Evolutionary conservation across 805 yeast genomes (phyloP), one percentile per base, ranked within the genome.

Genomic region (Metschnikowia cubensis): DNA sequence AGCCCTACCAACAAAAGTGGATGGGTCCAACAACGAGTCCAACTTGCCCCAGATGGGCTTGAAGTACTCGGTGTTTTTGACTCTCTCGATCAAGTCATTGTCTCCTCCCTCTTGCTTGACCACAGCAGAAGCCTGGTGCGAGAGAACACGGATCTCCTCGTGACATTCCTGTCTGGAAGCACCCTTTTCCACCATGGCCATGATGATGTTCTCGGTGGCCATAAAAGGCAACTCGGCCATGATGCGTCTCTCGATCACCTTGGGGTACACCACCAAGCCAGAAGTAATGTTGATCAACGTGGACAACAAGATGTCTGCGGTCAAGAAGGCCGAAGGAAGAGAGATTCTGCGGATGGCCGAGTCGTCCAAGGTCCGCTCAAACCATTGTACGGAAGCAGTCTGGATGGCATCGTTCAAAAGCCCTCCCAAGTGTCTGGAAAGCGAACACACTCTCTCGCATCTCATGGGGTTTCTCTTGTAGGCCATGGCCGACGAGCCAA

Each of bases 381-480:
- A 94, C 99, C 99, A 94, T 76, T 94, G 99, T 46, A 94, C 98
- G 34, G 96, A 86, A 6, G 98, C 95, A 45, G 99, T 94, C 73
- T 89, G 94, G 61, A 92, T 87, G 48, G 97, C 95, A 71, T 94
- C 98, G 65, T 79, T 89, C 74, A 86, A 87, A 60, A 90, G 76
- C 15, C 96, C 86, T 57, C 96, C 96, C 71, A 94, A 71, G 70
- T 92, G 98, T 77, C 99, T 88, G 18, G 98, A 83, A 59, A 94
- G 80, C n/a, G 99, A 94, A 76, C 99, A 94, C 52, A 94, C 97
- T 72, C 99, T 84, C 77, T 94, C 99, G 67, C 92, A 86, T 77
- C 99, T 87, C 99, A 94, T 94, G 71, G 99, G 99, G 76, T 94
- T 94, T 76, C 99, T 86, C 82, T 94, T 94, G 79, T 94, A 94